Percentiles rank a stretch among this genome's conserved stretches.
phyloP scores from a whole-genome alignment of 805 yeast genomes.

The Scheffersomyces amazonensis region DNA sequence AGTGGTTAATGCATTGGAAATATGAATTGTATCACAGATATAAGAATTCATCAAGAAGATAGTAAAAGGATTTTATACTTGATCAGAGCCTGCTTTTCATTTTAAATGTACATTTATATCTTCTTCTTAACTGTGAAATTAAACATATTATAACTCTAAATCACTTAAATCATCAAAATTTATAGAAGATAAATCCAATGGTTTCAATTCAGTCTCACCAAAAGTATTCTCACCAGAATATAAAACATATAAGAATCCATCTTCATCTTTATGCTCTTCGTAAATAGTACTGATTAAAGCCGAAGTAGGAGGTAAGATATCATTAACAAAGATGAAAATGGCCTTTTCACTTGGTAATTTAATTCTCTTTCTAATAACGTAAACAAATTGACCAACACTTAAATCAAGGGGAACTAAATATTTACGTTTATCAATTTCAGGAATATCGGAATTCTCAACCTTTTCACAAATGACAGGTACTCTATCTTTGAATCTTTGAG shows the following conservation, averaged over 20 bases:
- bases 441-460: slow-evolving; percentile 94
- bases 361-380: slow-evolving; percentile 94
- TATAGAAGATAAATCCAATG: slow-evolving; percentile 16
- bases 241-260: slow-evolving; percentile 92
- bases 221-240: slow-evolving; percentile 98
- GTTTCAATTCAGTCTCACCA: slow-evolving; percentile 47
- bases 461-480: slow-evolving; percentile 97
- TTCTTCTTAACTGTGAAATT: too few relatives aligned
- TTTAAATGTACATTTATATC: too few relatives aligned
- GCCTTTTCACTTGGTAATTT: slow-evolving; percentile 97
- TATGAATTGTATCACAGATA: too few relatives aligned
- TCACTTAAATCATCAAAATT: slow-evolving; percentile 5
- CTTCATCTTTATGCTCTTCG: slow-evolving; percentile 96
- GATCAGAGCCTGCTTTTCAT: too few relatives aligned
- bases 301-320: slow-evolving; percentile 96
- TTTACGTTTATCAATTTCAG: slow-evolving; percentile 95
- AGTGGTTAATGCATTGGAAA: too few relatives aligned
- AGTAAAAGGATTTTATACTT: too few relatives aligned
- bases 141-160: not conserved
- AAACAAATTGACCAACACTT: slow-evolving; percentile 97
- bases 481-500: slow-evolving; percentile 84
- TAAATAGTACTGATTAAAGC: slow-evolving; percentile 93
- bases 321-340: slow-evolving; percentile 94
- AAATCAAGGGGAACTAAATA: slow-evolving; percentile 94
- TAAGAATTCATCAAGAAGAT: too few relatives aligned